Conservation (phyloP, 1,284 basidiomycete genomes). For the Fomitopsis betulina region DNA sequence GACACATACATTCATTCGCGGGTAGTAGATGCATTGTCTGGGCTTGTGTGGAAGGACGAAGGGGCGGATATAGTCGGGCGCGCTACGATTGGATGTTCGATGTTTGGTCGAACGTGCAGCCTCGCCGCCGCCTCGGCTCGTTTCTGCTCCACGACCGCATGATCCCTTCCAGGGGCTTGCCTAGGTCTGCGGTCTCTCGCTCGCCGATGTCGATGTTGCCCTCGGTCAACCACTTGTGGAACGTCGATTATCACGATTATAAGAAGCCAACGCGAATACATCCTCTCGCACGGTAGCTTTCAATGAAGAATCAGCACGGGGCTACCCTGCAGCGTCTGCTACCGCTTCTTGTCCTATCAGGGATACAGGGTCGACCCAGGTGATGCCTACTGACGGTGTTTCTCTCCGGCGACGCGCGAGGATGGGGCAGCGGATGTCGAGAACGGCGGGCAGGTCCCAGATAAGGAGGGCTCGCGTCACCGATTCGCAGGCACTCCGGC, state of each 20-base stretch:
- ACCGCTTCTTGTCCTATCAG: not conserved
- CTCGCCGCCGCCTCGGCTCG: not conserved
- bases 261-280: not conserved
- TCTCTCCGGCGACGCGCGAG: not conserved
- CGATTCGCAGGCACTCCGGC: slow-evolving; percentile 2
- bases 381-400: not conserved
- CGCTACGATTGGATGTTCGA: not conserved
- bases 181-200: not conserved
- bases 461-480: slow-evolving; percentile 2
- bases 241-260: not conserved
- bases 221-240: not conserved
- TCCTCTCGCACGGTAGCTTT: not conserved
- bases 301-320: not conserved
- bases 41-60: no score
- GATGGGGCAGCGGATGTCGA: not conserved
- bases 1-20: no score
- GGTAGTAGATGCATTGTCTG: no score
- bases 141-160: not conserved
- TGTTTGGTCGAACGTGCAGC: not conserved
- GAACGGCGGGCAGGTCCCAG: not conserved
- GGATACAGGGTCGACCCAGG: not conserved
- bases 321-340: not conserved
- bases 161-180: no score
- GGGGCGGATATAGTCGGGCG: not conserved
- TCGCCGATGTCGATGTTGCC: not conserved